Evolutionary conservation across 495 filamentous ascomycete species (phyloP).

Genomic region (Aspergillus olivimuriae): DNA sequence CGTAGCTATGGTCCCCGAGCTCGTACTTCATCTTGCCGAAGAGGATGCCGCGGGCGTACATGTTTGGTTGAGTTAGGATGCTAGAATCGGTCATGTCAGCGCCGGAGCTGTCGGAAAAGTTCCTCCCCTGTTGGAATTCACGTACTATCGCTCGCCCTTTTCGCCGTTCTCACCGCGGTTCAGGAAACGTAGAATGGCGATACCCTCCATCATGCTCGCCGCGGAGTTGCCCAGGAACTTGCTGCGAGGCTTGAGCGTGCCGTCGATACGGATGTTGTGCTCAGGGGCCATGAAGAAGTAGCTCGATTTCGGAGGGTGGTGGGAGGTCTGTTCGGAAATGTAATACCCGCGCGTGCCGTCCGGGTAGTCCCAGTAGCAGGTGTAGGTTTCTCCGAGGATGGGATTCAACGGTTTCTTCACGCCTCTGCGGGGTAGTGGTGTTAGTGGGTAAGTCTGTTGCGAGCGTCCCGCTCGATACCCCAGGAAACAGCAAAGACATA

Average conservation of each 20-base stretch:
- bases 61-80: constrained; percentile 93
- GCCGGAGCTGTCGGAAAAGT: not conserved
- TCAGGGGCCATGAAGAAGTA: constrained; percentile 99
- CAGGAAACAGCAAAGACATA: no score
- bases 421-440: no score
- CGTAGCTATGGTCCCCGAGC: constrained; percentile 90
- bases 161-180: constrained; percentile 62
- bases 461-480: no score
- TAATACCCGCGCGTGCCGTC: constrained; percentile 87
- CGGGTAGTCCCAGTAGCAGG: constrained; percentile 91
- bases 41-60: constrained; percentile 96
- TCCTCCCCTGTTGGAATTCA: constrained; percentile 7
- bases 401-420: constrained; percentile 99
- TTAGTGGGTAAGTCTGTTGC: no score
- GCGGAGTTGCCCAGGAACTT: constrained; percentile 96
- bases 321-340: constrained; percentile 91
- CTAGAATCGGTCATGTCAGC: constrained; percentile 31
- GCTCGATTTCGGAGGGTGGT: constrained; percentile 96
- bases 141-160: constrained; percentile 81
- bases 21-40: constrained; percentile 99
- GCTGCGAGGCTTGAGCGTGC: constrained; percentile 91
- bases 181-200: constrained; percentile 76
- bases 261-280: constrained; percentile 91
- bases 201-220: constrained; percentile 96
- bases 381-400: constrained; percentile 90